Base-by-base conservation (phyloP, 192 early-diverging fungal genomes). In the Pilobolus umbonatus region DNA sequence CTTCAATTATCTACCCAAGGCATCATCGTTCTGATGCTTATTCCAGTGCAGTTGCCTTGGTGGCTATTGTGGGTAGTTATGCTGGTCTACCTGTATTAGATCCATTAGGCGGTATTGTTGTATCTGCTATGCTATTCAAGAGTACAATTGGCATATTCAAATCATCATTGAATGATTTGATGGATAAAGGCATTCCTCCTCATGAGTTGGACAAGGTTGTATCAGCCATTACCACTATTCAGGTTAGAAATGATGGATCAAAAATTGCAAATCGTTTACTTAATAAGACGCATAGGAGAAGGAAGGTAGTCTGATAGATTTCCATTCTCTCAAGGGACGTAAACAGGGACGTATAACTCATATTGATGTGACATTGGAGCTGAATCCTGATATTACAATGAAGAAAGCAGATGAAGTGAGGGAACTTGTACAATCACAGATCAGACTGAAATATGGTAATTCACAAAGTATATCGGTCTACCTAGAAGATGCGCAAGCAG, bases 21-120 rank as follows among this genome's bases (percentile, higher is more conserved):
- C 91, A 93, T 51, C 91, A 93, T 59, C 86, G 91, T 28, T 80
- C 81, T 40, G 91, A 93, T 67, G 85, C 87, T 4, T 68, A 75
- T 68, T 83, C 84, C 17, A 86, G 85, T 40, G 36, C 87, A 24
- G 85, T 93, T 22, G 86, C 88, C 0, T 68, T 90, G 2, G 85
- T 61, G 31, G 88, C 88, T 4, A 88, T 93, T 30, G 83, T 71
- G 11, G 91, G 91, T 1, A 83, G 84, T 19, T 82, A 84, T 49
- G 58, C 82, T 55, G 91, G 91, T 10, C 65, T 85, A 14, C 80
- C 82, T 12, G 71, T 85, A 43, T 60, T 91, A 14, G 91, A 93
- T 61, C 86, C 91, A 0, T 44, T 91, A 3, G 88, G 91, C 25
- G 89, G 89, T 5, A 62, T 91, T 10, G 61, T 88, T 0, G 88